These are phyloP conservation scores for Tetraselmis chui DNA, from an alignment of 139 green algal species.

Conservation along the genomic window DNA sequence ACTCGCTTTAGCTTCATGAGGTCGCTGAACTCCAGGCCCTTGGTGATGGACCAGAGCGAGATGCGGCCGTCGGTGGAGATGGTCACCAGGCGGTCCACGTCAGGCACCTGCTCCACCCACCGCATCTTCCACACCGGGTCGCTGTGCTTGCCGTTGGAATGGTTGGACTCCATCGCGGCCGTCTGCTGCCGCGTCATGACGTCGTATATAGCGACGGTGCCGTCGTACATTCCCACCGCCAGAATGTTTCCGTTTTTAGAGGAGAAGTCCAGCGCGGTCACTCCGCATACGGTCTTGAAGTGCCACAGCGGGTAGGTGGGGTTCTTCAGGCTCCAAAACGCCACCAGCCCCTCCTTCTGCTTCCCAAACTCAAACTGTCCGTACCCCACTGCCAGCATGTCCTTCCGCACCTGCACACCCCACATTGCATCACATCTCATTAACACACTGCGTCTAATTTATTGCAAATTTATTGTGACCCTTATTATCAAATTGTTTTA, in stretches of 20 bases:
- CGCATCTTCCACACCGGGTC: conserved; percentile 72
- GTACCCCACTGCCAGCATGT: conserved; percentile 76
- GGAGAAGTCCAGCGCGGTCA: conserved; percentile 68
- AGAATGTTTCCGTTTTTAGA: conserved; percentile 42
- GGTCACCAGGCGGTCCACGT: conserved; percentile 76
- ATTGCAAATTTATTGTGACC: too few relatives aligned
- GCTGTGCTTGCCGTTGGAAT: conserved; percentile 53
- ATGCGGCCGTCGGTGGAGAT: conserved; percentile 80
- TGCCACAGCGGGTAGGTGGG: conserved; percentile 63
- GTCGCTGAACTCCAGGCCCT: conserved; percentile 70
- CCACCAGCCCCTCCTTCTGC: conserved; percentile 42
- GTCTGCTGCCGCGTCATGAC: conserved; percentile 37
- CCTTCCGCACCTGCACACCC: conserved; percentile 20
- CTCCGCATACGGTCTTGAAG: conserved; percentile 46
- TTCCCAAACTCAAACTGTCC: conserved; percentile 41
- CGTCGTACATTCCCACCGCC: conserved; percentile 61
- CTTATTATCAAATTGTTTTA: too few relatives aligned
- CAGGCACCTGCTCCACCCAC: conserved; percentile 59
- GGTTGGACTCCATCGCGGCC: conserved; percentile 47
- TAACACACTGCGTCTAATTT: too few relatives aligned
- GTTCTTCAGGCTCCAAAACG: conserved; percentile 79
- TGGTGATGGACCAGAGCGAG: conserved; percentile 67
- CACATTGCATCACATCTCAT: too few relatives aligned
- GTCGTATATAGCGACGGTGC: conserved; percentile 62
- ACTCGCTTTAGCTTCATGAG: conserved; percentile 77